phyloP scores from a whole-genome alignment of 805 yeast genomes.

The Tetrapisispora phaffii region DNA sequence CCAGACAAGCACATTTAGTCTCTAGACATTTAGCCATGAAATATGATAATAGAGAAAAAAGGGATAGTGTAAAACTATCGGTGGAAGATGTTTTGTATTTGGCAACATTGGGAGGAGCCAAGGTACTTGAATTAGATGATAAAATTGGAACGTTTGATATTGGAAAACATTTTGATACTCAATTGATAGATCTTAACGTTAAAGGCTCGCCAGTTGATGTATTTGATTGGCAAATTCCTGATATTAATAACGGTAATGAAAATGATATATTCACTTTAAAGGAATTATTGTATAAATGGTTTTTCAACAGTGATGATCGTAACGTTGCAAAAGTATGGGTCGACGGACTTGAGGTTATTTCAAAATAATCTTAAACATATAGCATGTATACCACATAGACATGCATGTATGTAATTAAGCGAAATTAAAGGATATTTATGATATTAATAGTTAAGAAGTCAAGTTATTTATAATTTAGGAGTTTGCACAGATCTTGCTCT shows the following conservation, averaged over 20 bases:
- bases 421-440: no score
- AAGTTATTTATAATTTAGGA: no score
- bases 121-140: slow-evolving; percentile 48
- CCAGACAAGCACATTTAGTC: slow-evolving; percentile 61
- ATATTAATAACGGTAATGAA: slow-evolving; percentile 3
- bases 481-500: no score
- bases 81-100: slow-evolving; percentile 66
- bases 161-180: slow-evolving; percentile 81
- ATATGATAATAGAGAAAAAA: slow-evolving; percentile 29
- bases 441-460: no score
- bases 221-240: slow-evolving; percentile 55
- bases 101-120: slow-evolving; percentile 88
- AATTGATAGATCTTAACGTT: slow-evolving; percentile 55
- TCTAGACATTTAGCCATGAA: slow-evolving; percentile 64
- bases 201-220: slow-evolving; percentile 56
- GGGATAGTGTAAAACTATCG: slow-evolving; percentile 40
- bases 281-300: slow-evolving; percentile 75
- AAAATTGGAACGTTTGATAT: slow-evolving; percentile 58
- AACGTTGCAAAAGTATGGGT: slow-evolving; percentile 78
- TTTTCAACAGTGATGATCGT: slow-evolving; percentile 89
- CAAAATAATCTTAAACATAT: no score
- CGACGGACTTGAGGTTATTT: slow-evolving; percentile 41
- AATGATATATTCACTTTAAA: slow-evolving; percentile 12
- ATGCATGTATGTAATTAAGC: no score
- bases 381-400: no score